Evolutionary conservation across 306 rosid species (phyloP).

Genomic region (Pyrus betulifolia): DNA sequence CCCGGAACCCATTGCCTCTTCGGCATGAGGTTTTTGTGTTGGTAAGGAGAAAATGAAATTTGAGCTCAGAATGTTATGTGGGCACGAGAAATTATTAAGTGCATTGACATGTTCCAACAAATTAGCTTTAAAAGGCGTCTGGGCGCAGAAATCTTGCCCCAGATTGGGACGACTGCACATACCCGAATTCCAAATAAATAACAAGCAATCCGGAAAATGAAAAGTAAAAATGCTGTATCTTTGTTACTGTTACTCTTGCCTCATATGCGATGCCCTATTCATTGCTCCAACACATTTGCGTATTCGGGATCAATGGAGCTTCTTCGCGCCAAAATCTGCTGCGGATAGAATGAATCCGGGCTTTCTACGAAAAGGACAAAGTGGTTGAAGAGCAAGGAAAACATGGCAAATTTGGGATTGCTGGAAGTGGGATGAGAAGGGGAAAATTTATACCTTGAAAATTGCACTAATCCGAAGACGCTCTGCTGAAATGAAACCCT

Average conservation of each 20-base stretch:
- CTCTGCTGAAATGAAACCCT: background rate
- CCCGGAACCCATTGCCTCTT: conserved; percentile 4
- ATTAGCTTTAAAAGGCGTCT: conserved; percentile 40
- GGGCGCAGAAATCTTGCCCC: conserved; percentile 8
- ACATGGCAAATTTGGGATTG: background rate
- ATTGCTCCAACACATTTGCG: conserved; percentile 12
- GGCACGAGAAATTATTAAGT: conserved; percentile 53
- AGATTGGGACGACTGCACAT: conserved; percentile 25
- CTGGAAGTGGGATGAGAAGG: background rate
- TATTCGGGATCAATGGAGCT: background rate
- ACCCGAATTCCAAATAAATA: background rate
- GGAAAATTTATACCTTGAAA: background rate
- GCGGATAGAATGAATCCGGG: background rate
- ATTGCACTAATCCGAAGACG: background rate
- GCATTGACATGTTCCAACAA: conserved; percentile 59
- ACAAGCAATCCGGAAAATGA: background rate
- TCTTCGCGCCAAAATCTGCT: background rate
- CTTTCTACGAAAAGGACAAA: background rate
- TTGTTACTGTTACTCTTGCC: conserved; percentile 21
- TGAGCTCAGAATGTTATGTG: conserved; percentile 45
- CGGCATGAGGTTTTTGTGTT: conserved; percentile 39
- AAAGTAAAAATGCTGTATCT: background rate
- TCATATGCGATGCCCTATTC: conserved; percentile 25
- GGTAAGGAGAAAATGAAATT: conserved; percentile 56
- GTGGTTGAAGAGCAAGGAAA: background rate